Evolutionary conservation across 352 stramenopile genomes (phyloP), one percentile per base, ranked within the genome.

Genomic region (Globisporangium okanoganense): DNA sequence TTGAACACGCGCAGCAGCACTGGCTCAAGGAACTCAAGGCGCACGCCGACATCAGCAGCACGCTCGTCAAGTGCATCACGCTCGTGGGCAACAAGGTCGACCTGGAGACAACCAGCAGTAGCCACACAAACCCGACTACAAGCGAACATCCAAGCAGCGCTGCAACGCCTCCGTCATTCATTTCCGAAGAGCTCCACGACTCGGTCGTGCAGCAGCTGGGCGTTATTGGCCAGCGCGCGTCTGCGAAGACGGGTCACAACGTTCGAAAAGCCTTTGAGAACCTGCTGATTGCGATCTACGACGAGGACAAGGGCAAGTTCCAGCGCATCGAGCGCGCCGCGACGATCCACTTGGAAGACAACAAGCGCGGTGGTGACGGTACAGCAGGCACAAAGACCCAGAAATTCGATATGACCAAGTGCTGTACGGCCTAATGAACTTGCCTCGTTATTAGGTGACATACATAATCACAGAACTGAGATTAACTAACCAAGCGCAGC

Each of bases 41-140:
- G 7, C 75, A 78, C 27, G 77, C 82, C 14, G 71, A 82, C 49
- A 64, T 76, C 18, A 85, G 79, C 63, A 89, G 81, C 57, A 84
- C 81, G 9, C 64, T 94, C 4, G 63, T 71, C 4, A 85, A 60
- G 10, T 91, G 82, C 61, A 78, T 94, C 53, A 78, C 90, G 66
- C 67, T 94, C 20, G 85, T 94, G 38, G 85, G 82, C 60, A 94
- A 94, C 51, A 94, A 94, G 47, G 65, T 87, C 20, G 85, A 94
- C 56, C 64, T 94, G 36, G 74, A 80, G 48, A 22, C 54, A 0
- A 24, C n/a, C 7, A 31, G 36, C 6, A 36, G 61, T 5, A 61
- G 53, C 7, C 33, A 61, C 38, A 22, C 16, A 27, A 29, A 12
- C 31, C 1, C 50, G 2, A 13, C 44, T n/a, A 9, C 24, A 7